A percentile compares a stretch with the other conserved stretches of the same genome.
Evolutionary conservation across 441 rosid species (phyloP).

Genomic region (Erodium texanum): DNA sequence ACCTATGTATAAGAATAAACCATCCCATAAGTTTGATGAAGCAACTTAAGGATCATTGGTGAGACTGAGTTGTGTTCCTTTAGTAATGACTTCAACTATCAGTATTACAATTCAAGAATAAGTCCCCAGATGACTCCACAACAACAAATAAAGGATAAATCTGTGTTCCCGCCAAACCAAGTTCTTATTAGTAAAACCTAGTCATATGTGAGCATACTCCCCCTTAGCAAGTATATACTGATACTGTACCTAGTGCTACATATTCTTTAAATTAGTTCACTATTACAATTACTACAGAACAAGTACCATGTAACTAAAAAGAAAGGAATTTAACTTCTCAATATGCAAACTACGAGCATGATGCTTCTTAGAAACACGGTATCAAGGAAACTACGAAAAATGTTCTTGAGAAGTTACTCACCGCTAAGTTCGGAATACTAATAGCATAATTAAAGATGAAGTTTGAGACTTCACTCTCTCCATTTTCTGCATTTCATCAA

Average conservation of each 20-base stretch:
- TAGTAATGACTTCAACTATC: neutral
- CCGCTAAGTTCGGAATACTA: constrained; percentile 57
- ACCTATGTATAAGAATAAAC: neutral
- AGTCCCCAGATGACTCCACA: neutral
- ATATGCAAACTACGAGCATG: constrained; percentile 19
- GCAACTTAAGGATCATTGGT: neutral
- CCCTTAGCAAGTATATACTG: neutral
- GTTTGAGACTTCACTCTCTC: constrained; percentile 36
- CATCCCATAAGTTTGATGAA: neutral
- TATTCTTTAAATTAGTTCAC: neutral
- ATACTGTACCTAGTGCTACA: neutral
- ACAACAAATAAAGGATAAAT: neutral
- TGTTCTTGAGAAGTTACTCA: constrained; percentile 57
- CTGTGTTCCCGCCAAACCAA: neutral
- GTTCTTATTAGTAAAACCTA: neutral
- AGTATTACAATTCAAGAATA: no score
- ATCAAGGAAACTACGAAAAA: constrained; percentile 31
- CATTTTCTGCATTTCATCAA: constrained; percentile 39
- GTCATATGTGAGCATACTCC: neutral
- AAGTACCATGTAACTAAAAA: neutral
- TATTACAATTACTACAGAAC: neutral
- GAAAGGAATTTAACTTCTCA: neutral
- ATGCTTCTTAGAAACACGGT: constrained; percentile 25
- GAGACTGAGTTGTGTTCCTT: neutral
- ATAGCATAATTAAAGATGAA: constrained; percentile 50